Base-by-base conservation (phyloP, 768 basidiomycete species). In the Cubamyces lactineus region DNA sequence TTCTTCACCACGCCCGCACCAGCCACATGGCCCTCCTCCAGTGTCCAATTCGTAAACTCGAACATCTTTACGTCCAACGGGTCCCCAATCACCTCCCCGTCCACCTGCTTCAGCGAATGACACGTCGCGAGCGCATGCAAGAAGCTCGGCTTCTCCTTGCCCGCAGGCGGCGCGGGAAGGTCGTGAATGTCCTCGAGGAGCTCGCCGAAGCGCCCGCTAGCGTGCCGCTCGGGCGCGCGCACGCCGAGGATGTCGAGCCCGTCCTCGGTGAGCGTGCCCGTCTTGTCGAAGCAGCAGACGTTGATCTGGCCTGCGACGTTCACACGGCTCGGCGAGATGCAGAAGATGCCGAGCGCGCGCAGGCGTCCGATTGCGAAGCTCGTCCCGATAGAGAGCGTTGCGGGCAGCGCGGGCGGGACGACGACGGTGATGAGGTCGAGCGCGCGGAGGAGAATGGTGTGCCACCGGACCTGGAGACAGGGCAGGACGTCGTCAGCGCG, bases 51-150 rank as follows among this genome's bases (percentile, higher is more conserved):
- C 7, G 97, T 98, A 72, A 97, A 98, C 63, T 89, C 89, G 72
- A 98, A 99, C 97, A 99, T 99, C 76, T 96, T 96, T 60, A 90
- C 87, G 71, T 99, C 97, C 41, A 99, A 75, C 1, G 97, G 97
- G 74, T 99, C 97, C 0, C 97, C 97, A 42, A 99, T 87, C n/a
- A 89, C 76, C 66, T 92, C 84, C 1, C 88, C 90, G 60, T 93
- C 87, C 24, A 99, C 86, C 76, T 89, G 87, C 73, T 96, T 96
- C 61, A 98, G 82, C 2, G 94, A 94, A 74, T 99, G 97, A 69
- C 97, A 98, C 2, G 97, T 98, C 12, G 96, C 89, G 48, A 99
- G 80, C 15, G 95, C 96, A 75, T 99, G 89, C 34, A 98, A 75
- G 65, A 98, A 90, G 9, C 85, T 91, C 5, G 94, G 89, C 69